These are phyloP conservation scores for Suillus subalutaceus DNA, from an alignment of 768 basidiomycete genomes.

Conservation along the genomic window DNA sequence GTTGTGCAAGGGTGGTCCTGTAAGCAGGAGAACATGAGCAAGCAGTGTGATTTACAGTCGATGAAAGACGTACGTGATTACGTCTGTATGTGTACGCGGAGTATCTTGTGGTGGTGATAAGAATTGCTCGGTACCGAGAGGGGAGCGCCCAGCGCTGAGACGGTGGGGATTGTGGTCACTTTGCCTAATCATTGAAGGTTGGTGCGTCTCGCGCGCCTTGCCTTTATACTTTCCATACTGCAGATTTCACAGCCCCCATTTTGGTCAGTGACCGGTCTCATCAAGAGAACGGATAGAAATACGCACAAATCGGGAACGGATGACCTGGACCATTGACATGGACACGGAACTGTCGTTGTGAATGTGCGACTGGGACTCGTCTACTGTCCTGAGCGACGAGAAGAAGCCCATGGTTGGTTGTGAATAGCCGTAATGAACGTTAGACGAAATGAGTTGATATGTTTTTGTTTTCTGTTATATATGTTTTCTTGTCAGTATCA, in stretches of 20 bases:
- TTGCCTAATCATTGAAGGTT: conserved; percentile 24
- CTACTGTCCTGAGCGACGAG: conserved; percentile 25
- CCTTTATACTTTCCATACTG: conserved; percentile 63
- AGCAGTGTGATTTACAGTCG: conserved; percentile 15
- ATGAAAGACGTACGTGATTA: conserved; percentile 53
- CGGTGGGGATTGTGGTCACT: conserved; percentile 18
- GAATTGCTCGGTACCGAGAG: conserved; percentile 21
- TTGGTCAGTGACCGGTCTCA: conserved; percentile 14
- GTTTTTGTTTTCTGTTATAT: conserved; percentile 3
- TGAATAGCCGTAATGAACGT: conserved; percentile 3
- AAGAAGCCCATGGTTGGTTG: conserved; percentile 33
- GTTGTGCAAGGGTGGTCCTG: conserved; percentile 77
- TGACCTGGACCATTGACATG: conserved; percentile 43
- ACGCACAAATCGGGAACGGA: conserved; percentile 65
- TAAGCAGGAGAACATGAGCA: conserved; percentile 17
- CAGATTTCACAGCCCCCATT: conserved; percentile 2
- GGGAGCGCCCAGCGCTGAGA: conserved; percentile 39
- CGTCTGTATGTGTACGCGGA: conserved; percentile 43
- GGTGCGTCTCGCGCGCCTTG: conserved; percentile 51
- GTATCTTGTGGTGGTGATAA: conserved; percentile 21
- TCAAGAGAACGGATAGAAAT: conserved; percentile 12
- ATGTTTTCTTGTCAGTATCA: conserved; percentile 11
- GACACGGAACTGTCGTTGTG: conserved; percentile 49
- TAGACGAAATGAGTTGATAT: conserved; percentile 8
- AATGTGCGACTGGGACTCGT: conserved; percentile 18